Evolutionary conservation across 805 yeast species (phyloP).

Genomic region (Candida easanensis): DNA sequence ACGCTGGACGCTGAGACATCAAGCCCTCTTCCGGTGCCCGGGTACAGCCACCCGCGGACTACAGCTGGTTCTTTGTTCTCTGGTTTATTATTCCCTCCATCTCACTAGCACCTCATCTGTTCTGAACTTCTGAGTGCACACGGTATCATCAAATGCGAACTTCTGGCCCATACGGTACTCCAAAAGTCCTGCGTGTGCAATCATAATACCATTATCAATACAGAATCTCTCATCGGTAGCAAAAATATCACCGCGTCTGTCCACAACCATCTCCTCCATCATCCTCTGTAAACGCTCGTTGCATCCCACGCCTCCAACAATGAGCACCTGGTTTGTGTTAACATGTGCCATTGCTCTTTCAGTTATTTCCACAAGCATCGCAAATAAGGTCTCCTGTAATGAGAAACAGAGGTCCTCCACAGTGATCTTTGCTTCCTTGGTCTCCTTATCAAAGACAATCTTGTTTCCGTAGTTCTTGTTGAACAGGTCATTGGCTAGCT

Average conservation of each 20-base stretch:
- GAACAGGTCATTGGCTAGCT: constrained; percentile 70
- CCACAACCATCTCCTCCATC: constrained; percentile 95
- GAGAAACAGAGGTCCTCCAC: constrained; percentile 90
- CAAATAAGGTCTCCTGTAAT: constrained; percentile 85
- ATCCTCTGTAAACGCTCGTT: constrained; percentile 87
- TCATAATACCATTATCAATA: constrained; percentile 98
- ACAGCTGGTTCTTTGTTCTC: background rate
- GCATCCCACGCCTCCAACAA: constrained; percentile 99
- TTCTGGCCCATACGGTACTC: constrained; percentile 78
- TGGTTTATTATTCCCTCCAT: constrained; percentile 77
- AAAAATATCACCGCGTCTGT: constrained; percentile 81
- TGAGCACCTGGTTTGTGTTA: constrained; percentile 79
- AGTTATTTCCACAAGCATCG: constrained; percentile 97
- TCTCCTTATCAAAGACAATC: constrained; percentile 34
- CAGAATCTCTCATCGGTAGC: constrained; percentile 98
- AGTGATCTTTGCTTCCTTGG: constrained; percentile 52
- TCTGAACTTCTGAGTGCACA: constrained; percentile 89
- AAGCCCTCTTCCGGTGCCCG: too few species aligned
- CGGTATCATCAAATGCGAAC: constrained; percentile 61
- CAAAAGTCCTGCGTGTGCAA: constrained; percentile 94
- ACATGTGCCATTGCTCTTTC: constrained; percentile 99
- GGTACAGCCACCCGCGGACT: too few species aligned
- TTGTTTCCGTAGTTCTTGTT: constrained; percentile 38
- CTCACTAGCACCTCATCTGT: constrained; percentile 89
- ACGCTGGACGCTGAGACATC: too few species aligned